Conservation (phyloP, 306 rosid genomes). For the Elaeagnus macrophylla region DNA sequence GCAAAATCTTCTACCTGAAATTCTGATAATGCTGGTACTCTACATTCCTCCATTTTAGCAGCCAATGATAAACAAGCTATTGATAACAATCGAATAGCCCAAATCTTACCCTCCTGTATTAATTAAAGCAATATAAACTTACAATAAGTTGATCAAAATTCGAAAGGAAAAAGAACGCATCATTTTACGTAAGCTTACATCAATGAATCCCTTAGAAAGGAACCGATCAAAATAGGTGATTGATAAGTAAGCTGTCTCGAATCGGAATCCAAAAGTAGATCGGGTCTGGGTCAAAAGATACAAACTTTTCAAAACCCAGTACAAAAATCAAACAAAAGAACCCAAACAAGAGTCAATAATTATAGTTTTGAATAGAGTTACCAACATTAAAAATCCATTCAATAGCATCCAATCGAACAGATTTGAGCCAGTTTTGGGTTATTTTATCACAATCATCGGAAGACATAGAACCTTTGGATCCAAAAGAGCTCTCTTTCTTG, state of each 20-base stretch:
- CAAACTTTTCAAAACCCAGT: constrained; percentile 10
- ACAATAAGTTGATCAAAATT: not conserved
- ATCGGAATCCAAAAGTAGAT: constrained; percentile 50
- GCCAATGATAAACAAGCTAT: constrained; percentile 77
- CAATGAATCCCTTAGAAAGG: constrained; percentile 52
- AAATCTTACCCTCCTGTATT: constrained; percentile 54
- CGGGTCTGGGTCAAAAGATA: constrained; percentile 47
- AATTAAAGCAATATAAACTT: constrained; percentile 6
- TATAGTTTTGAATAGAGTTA: constrained; percentile 15
- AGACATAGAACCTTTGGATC: constrained; percentile 22
- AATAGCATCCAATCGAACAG: constrained; percentile 53
- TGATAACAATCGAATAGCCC: constrained; percentile 64
- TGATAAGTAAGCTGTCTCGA: constrained; percentile 62
- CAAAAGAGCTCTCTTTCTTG: constrained; percentile 42
- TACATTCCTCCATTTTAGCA: constrained; percentile 85
- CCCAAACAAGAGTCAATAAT: not conserved
- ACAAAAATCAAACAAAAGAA: not conserved
- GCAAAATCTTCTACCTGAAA: constrained; percentile 37
- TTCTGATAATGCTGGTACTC: constrained; percentile 44
- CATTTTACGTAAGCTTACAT: constrained; percentile 41
- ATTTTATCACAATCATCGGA: constrained; percentile 22
- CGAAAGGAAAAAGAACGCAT: constrained; percentile 5
- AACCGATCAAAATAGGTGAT: constrained; percentile 71
- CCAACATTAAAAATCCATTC: constrained; percentile 86
- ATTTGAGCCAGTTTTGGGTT: constrained; percentile 29